Evolutionary conservation across 1,139 yeast species (phyloP).

Genomic region (Sugiyamaella novakii): DNA sequence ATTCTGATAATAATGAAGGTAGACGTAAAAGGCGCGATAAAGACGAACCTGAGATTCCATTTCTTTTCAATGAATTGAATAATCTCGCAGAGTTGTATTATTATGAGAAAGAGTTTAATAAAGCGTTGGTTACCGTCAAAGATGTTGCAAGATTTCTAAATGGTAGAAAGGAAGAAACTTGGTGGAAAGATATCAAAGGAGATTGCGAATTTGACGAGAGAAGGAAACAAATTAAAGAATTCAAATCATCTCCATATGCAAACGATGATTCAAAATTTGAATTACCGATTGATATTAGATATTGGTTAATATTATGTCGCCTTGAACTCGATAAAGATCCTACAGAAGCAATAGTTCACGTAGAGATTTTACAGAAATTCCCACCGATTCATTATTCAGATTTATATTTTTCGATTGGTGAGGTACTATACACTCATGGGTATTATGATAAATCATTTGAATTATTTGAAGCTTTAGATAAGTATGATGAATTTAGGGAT

Average conservation of each 20-base stretch:
- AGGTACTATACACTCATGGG: slow-evolving; percentile 67
- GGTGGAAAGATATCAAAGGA: slow-evolving; percentile 77
- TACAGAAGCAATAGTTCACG: slow-evolving; percentile 73
- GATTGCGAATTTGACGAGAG: slow-evolving; percentile 80
- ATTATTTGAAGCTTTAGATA: slow-evolving; percentile 57
- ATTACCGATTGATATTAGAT: slow-evolving; percentile 84
- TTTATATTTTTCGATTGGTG: slow-evolving; percentile 75
- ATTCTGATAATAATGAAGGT: background rate
- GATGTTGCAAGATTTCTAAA: slow-evolving; percentile 83
- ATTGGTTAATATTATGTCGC: slow-evolving; percentile 74
- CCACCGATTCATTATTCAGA: slow-evolving; percentile 68
- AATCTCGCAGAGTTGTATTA: slow-evolving; percentile 77
- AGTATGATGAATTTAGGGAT: slow-evolving; percentile 25
- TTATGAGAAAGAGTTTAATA: slow-evolving; percentile 62
- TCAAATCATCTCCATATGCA: slow-evolving; percentile 24
- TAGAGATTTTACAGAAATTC: slow-evolving; percentile 58
- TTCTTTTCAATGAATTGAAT: slow-evolving; percentile 88
- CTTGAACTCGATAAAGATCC: slow-evolving; percentile 58
- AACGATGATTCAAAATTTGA: slow-evolving; percentile 36
- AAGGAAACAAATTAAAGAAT: slow-evolving; percentile 40
- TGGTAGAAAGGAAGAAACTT: slow-evolving; percentile 64
- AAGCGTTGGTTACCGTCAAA: slow-evolving; percentile 67
- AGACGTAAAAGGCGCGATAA: slow-evolving; percentile 30
- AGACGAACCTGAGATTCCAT: slow-evolving; percentile 40
- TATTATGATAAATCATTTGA: slow-evolving; percentile 71